phyloP scores from a whole-genome alignment of 2,329 filamentous ascomycete species.

The Curvularia spicifera region DNA sequence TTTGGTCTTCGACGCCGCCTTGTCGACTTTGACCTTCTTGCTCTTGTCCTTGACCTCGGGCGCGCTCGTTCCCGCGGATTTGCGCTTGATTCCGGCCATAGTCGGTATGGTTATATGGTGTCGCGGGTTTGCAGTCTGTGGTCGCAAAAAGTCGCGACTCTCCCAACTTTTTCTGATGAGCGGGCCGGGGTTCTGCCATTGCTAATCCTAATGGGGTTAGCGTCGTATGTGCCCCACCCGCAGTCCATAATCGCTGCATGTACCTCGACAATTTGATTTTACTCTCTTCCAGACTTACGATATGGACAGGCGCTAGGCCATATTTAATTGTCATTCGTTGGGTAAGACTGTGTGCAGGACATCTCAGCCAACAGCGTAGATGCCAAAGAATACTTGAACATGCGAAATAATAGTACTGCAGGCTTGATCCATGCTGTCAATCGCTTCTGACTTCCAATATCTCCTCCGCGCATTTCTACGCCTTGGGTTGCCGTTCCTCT shows the following conservation, averaged over 20 bases:
- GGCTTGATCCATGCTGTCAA: background rate
- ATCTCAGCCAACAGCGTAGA: background rate
- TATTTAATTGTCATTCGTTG: background rate
- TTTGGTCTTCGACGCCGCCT: constrained; percentile 37
- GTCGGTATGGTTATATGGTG: constrained; percentile 14
- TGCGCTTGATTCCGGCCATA: constrained; percentile 49
- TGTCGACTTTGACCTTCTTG: constrained; percentile 51
- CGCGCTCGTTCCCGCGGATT: constrained; percentile 30
- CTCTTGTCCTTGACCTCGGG: constrained; percentile 32
- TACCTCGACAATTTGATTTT: background rate
- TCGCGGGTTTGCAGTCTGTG: constrained; percentile 11
- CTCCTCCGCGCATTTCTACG: background rate
- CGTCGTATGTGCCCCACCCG: background rate
- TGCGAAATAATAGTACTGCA: background rate
- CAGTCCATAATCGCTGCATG: background rate
- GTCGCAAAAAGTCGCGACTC: constrained; percentile 25
- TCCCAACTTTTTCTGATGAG: constrained; percentile 36
- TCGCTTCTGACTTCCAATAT: background rate
- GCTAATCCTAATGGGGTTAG: constrained; percentile 12
- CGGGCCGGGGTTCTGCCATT: constrained; percentile 23
- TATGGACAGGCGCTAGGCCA: background rate
- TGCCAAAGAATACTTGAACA: background rate
- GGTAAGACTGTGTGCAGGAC: background rate
- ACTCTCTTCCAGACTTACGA: background rate
- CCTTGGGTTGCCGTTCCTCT: background rate